Evolutionary conservation across 805 yeast species (phyloP).

Genomic region (Ogataea salicorniae): DNA sequence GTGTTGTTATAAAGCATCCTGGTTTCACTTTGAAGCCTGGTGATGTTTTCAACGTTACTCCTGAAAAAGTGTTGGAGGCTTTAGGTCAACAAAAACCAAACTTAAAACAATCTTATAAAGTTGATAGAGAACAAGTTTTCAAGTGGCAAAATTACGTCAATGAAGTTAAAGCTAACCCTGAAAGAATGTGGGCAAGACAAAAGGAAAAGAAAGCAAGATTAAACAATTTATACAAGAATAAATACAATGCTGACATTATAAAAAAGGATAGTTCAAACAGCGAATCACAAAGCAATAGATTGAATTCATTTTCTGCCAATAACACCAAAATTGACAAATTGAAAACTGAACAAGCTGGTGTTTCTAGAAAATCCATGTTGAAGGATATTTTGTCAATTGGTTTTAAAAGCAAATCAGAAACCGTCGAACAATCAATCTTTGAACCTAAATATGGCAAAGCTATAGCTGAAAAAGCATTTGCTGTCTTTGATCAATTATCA

Average conservation of each 20-base stretch:
- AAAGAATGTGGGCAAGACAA: constrained; percentile 48
- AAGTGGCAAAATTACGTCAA: constrained; percentile 73
- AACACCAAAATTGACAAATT: constrained; percentile 32
- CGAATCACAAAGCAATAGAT: no score
- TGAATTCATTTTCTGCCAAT: constrained; percentile 20
- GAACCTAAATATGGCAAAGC: constrained; percentile 32
- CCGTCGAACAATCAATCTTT: constrained; percentile 29
- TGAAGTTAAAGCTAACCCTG: constrained; percentile 52
- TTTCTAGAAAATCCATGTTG: constrained; percentile 46
- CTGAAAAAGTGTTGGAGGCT: constrained; percentile 80
- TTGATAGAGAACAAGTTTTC: constrained; percentile 66
- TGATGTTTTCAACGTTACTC: constrained; percentile 79
- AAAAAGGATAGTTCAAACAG: no score
- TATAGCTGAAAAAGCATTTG: constrained; percentile 27
- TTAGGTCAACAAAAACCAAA: constrained; percentile 83
- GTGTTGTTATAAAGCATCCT: constrained; percentile 71
- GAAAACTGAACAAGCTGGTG: constrained; percentile 25
- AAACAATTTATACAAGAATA: constrained; percentile 26
- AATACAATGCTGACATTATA: constrained; percentile 14
- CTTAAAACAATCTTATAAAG: constrained; percentile 55
- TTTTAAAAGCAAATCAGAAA: constrained; percentile 12
- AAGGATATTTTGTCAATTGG: constrained; percentile 34
- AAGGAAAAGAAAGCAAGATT: constrained; percentile 38
- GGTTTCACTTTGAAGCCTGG: constrained; percentile 76
- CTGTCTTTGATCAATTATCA: constrained; percentile 31